phyloP scores from a whole-genome alignment of 2,329 filamentous ascomycete genomes.

The Aspergillus alliaceus region DNA sequence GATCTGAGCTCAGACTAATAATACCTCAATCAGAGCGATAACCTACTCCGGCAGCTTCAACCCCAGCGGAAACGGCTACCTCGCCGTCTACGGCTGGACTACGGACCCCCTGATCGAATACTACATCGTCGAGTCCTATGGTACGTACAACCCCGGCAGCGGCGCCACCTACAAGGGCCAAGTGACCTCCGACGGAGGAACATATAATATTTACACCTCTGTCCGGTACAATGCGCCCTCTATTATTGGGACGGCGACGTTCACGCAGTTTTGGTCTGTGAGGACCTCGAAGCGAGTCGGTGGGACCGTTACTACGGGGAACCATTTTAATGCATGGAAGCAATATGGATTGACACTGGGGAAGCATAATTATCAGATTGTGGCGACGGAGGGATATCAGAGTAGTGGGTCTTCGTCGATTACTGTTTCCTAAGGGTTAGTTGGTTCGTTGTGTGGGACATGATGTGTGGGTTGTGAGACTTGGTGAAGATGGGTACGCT shows the following conservation, averaged over 20 bases:
- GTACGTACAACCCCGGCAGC: conserved; percentile 32
- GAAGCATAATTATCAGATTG: conserved; percentile 41
- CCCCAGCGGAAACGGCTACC: conserved; percentile 34
- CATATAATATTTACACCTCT: conserved; percentile 40
- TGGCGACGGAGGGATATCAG: conserved; percentile 46
- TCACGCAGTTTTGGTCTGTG: conserved; percentile 46
- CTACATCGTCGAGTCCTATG: conserved; percentile 39
- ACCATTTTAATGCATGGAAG: conserved; percentile 40
- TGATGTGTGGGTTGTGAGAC: background rate
- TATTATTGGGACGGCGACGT: conserved; percentile 42
- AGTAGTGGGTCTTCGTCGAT: conserved; percentile 40
- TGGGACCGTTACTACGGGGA: conserved; percentile 37
- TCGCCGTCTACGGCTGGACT: conserved; percentile 45
- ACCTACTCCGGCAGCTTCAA: conserved; percentile 31
- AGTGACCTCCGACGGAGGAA: conserved; percentile 36
- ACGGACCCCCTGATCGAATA: conserved; percentile 38
- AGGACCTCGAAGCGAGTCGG: conserved; percentile 34
- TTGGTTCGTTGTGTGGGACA: background rate
- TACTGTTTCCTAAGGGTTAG: conserved; percentile 30
- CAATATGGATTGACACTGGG: conserved; percentile 33
- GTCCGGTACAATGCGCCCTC: conserved; percentile 41
- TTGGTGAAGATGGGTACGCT: too few relatives aligned
- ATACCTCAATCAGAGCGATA: conserved; percentile 20
- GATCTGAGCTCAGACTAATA: background rate
- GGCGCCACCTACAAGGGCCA: conserved; percentile 33